Conservation (phyloP, 2,329 filamentous ascomycete species). For the Colletotrichum coccodes region DNA sequence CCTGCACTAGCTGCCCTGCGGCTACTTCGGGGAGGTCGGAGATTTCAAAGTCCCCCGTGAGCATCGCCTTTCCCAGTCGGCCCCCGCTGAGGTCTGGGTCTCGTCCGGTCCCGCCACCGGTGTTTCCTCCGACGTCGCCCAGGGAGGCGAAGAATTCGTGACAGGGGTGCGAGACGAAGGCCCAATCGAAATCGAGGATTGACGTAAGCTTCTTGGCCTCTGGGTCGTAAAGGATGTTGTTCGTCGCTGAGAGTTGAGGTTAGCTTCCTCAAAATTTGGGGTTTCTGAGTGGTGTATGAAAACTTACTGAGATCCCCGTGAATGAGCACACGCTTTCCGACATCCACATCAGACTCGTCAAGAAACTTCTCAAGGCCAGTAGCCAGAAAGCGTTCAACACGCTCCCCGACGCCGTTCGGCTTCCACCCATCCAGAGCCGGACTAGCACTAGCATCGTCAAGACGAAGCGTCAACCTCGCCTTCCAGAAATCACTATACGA, state of each 20-base stretch:
- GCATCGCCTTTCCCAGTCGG: conserved; percentile 7
- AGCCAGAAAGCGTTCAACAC: conserved; percentile 34
- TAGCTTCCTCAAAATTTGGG: background rate
- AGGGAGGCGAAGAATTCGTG: conserved; percentile 40
- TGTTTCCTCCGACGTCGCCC: conserved; percentile 28
- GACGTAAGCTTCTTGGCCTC: conserved; percentile 35
- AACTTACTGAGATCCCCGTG: conserved; percentile 42
- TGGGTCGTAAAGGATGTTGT: conserved; percentile 40
- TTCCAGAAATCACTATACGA: conserved; percentile 34
- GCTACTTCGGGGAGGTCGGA: background rate
- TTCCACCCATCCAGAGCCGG: conserved; percentile 37
- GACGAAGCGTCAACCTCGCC: conserved; percentile 12
- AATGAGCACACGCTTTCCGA: conserved; percentile 29
- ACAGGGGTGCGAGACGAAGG: conserved; percentile 36
- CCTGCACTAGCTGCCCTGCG: background rate
- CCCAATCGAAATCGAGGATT: conserved; percentile 42
- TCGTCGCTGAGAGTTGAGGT: conserved; percentile 32
- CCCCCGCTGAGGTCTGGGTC: conserved; percentile 32
- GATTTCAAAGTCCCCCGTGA: conserved; percentile 7
- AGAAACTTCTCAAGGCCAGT: conserved; percentile 27
- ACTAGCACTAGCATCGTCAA: conserved; percentile 29
- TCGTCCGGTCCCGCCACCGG: background rate
- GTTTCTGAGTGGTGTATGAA: background rate
- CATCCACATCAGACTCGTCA: conserved; percentile 27
- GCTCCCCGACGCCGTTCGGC: conserved; percentile 15